phyloP scores from a whole-genome alignment of 306 rosid species.

The Boehmeria nivea region DNA sequence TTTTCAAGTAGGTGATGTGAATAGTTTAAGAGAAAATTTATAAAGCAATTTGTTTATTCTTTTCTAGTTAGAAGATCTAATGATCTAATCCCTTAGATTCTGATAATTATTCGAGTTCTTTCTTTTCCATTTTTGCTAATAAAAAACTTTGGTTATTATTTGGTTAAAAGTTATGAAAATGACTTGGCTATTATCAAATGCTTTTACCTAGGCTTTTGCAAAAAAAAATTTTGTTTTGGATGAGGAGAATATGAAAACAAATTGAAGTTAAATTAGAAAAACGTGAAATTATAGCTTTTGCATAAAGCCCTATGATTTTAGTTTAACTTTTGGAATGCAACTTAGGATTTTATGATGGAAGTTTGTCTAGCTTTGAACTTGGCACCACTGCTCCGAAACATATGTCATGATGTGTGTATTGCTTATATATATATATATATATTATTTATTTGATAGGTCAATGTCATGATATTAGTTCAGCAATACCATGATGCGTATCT shows the following conservation, averaged over 20 bases:
- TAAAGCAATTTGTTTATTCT: not conserved
- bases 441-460: slow-evolving; percentile 6
- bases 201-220: slow-evolving; percentile 1
- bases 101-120: not conserved
- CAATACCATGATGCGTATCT: slow-evolving; percentile 4
- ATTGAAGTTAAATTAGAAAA: not conserved
- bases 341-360: slow-evolving; percentile 20
- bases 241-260: not conserved
- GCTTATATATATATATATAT: not conserved
- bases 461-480: slow-evolving; percentile 14
- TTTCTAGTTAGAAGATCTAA: not conserved
- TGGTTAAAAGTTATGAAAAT: slow-evolving; percentile 12
- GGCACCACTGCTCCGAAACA: slow-evolving; percentile 8
- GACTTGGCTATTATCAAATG: slow-evolving; percentile 11
- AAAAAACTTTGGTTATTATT: not conserved
- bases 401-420: not conserved
- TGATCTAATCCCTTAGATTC: not conserved
- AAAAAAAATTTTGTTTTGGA: not conserved
- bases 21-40: not conserved
- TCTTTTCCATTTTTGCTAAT: not conserved
- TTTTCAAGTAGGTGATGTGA: not conserved
- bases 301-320: slow-evolving; percentile 6
- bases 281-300: slow-evolving; percentile 3
- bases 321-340: slow-evolving; percentile 10
- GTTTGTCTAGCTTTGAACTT: slow-evolving; percentile 9